A percentile compares a stretch with the other conserved stretches of the same genome.
phyloP scores from a whole-genome alignment of 495 filamentous ascomycete genomes.

The Aspergillus ellipticus region DNA sequence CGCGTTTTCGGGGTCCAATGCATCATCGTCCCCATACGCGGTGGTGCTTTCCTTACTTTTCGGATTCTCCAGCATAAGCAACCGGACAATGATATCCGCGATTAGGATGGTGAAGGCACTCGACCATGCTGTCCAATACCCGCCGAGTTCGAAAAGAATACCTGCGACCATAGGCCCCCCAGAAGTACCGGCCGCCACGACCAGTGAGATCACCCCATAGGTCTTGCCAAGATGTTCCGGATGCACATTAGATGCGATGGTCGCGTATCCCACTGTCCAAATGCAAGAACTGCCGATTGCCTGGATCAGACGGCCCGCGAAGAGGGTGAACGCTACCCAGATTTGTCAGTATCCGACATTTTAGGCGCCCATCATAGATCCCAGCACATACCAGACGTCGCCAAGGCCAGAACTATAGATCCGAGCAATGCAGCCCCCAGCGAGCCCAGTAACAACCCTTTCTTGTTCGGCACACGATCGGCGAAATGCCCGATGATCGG shows the following conservation, averaged over 20 bases:
- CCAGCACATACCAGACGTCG: conserved; percentile 14
- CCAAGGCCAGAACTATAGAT: conserved; percentile 11
- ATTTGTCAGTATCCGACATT: not conserved
- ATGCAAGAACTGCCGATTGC: conserved; percentile 14
- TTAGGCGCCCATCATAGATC: not conserved
- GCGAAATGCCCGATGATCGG: conserved; percentile 22
- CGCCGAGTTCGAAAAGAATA: conserved; percentile 19
- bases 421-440: conserved; percentile 15
- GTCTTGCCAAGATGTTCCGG: conserved; percentile 21
- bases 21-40: not conserved
- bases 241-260: conserved; percentile 18
- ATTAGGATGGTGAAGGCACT: conserved; percentile 17
- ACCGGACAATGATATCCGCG: conserved; percentile 21
- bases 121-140: conserved; percentile 30
- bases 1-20: conserved; percentile 7
- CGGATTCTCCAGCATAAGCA: conserved; percentile 24
- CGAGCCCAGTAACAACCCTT: conserved; percentile 10
- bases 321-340: conserved; percentile 13
- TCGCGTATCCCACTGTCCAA: conserved; percentile 25
- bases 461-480: conserved; percentile 14
- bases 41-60: not conserved
- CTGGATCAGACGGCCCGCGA: conserved; percentile 23
- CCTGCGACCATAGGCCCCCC: conserved; percentile 23
- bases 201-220: conserved; percentile 14
- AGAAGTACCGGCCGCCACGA: conserved; percentile 20